Evolutionary conservation across 805 yeast genomes (phyloP).

Genomic region (Schwanniomyces yamadae): DNA sequence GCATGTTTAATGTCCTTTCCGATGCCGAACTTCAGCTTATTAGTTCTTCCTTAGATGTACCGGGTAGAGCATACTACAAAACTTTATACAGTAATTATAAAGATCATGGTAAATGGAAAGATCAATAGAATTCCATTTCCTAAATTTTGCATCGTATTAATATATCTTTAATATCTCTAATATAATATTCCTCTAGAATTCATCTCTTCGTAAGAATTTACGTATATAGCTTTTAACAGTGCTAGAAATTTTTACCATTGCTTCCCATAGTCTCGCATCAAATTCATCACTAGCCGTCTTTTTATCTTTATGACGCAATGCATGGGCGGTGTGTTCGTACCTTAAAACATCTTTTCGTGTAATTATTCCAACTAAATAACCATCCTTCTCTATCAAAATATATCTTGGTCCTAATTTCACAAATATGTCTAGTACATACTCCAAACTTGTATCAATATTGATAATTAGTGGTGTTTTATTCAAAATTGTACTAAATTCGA

Average conservation of each 20-base stretch:
- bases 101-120: slow-evolving; percentile 80
- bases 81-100: slow-evolving; percentile 70
- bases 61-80: slow-evolving; percentile 68
- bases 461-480: slow-evolving; percentile 65
- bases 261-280: slow-evolving; percentile 38
- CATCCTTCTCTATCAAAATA: slow-evolving; percentile 59
- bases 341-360: slow-evolving; percentile 81
- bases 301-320: slow-evolving; percentile 12
- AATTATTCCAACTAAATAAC: slow-evolving; percentile 67
- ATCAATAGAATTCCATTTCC: slow-evolving; percentile 32
- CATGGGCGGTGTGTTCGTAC: slow-evolving; percentile 48
- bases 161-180: slow-evolving; percentile 1
- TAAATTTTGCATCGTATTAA: not conserved
- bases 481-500: slow-evolving; percentile 28
- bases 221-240: slow-evolving; percentile 25
- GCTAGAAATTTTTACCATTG: slow-evolving; percentile 20
- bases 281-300: slow-evolving; percentile 17
- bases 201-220: slow-evolving; percentile 30
- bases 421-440: slow-evolving; percentile 65
- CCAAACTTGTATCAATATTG: slow-evolving; percentile 52
- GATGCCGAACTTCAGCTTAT: slow-evolving; percentile 61
- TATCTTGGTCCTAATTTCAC: slow-evolving; percentile 77
- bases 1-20: slow-evolving; percentile 69
- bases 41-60: slow-evolving; percentile 62
- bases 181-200: slow-evolving; percentile 18